These are phyloP conservation scores for Potentilla sterilis DNA, from an alignment of 306 rosid species.

Conservation along the genomic window DNA sequence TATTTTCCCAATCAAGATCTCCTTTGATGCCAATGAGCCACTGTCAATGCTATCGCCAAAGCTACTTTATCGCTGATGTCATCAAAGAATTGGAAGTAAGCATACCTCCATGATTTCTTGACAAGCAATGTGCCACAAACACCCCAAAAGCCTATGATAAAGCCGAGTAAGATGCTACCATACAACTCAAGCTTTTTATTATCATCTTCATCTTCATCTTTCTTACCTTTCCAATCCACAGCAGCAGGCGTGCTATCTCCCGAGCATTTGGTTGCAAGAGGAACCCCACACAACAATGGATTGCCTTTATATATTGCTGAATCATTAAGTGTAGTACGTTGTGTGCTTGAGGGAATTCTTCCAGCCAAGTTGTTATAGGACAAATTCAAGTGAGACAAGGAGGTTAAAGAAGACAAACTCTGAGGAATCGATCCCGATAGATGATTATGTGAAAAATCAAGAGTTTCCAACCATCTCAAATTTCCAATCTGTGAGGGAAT, in stretches of 20 bases:
- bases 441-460: neutral
- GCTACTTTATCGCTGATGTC: neutral
- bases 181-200: neutral
- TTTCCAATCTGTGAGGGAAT: neutral
- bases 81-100: neutral
- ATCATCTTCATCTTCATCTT: neutral
- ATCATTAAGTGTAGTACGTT: slow-evolving; percentile 1
- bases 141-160: neutral
- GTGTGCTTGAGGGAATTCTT: neutral
- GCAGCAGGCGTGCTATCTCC: neutral
- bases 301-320: neutral
- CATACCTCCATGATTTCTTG: slow-evolving; percentile 2
- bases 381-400: slow-evolving; percentile 14
- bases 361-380: slow-evolving; percentile 17
- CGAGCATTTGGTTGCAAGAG: neutral
- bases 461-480: neutral
- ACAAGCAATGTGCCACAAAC: neutral
- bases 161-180: neutral
- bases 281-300: neutral
- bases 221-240: neutral
- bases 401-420: slow-evolving; percentile 7
- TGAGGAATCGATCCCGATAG: neutral
- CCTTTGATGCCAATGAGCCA: neutral
- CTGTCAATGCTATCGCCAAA: neutral
- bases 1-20: neutral